Conservation (phyloP, 805 yeast genomes). For the Kodamaea sagamina region DNA sequence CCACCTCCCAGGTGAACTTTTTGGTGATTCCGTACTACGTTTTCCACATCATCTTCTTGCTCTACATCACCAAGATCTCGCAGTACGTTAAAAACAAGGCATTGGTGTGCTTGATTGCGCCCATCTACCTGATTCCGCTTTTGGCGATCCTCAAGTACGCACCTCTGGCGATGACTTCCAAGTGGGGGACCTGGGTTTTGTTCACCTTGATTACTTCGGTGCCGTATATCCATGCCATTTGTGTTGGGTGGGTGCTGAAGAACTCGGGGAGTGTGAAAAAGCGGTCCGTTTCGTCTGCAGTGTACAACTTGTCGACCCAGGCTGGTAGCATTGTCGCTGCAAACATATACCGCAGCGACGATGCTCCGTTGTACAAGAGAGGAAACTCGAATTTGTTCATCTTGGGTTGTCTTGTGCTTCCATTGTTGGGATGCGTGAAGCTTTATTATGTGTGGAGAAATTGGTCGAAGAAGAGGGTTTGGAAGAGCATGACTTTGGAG, state of each 20-base stretch:
- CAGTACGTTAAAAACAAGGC: conserved; percentile 26
- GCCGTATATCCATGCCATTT: conserved; percentile 55
- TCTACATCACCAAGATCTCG: conserved; percentile 24
- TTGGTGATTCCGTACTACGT: conserved; percentile 53
- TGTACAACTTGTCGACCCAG: conserved; percentile 67
- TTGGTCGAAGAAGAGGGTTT: conserved; percentile 44
- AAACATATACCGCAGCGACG: conserved; percentile 58
- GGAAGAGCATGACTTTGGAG: conserved; percentile 54
- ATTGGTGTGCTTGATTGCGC: conserved; percentile 13
- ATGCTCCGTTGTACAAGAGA: conserved; percentile 58
- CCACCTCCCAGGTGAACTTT: conserved; percentile 52
- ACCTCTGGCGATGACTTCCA: conserved; percentile 41
- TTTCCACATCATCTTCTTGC: conserved; percentile 21
- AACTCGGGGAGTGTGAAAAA: conserved; percentile 62
- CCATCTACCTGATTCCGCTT: conserved; percentile 23
- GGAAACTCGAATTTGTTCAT: conserved; percentile 48
- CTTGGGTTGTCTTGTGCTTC: conserved; percentile 15
- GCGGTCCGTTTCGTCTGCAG: conserved; percentile 64
- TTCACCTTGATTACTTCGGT: conserved; percentile 42
- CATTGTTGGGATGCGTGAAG: conserved; percentile 40
- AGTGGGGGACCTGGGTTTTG: conserved; percentile 47
- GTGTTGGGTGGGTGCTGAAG: conserved; percentile 62
- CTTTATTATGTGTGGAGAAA: conserved; percentile 46
- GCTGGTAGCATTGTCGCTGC: conserved; percentile 55
- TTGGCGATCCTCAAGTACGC: conserved; percentile 37